Evolutionary conservation across 2,329 filamentous ascomycete genomes (phyloP).

Genomic region (Simplicillium sp.): DNA sequence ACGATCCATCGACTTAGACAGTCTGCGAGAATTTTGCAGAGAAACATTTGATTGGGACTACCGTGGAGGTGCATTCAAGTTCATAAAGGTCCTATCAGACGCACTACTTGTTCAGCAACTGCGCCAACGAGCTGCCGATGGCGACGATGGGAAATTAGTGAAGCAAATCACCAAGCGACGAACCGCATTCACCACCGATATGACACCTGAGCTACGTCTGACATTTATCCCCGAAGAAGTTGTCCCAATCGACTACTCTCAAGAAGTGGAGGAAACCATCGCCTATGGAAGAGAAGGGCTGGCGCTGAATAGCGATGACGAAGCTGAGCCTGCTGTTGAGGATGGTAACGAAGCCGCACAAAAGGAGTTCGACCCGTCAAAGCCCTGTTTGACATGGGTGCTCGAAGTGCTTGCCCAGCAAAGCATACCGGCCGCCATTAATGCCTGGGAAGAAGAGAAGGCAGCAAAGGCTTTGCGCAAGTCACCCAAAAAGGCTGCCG

Average conservation of each 20-base stretch:
- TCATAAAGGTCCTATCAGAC: constrained; percentile 71
- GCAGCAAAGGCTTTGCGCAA: constrained; percentile 12
- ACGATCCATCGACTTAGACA: constrained; percentile 22
- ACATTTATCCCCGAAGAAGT: constrained; percentile 68
- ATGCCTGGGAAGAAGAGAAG: constrained; percentile 17
- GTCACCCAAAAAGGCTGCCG: constrained; percentile 8
- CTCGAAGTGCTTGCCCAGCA: constrained; percentile 22
- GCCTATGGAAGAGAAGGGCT: constrained; percentile 41
- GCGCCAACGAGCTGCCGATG: constrained; percentile 10
- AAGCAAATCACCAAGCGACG: constrained; percentile 59
- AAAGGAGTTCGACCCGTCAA: constrained; percentile 54
- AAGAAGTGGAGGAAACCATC: constrained; percentile 57
- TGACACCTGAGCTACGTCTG: constrained; percentile 66
- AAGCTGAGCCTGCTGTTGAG: constrained; percentile 35
- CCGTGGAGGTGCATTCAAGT: constrained; percentile 70
- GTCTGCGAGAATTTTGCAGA: constrained; percentile 62
- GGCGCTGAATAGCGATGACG: constrained; percentile 58
- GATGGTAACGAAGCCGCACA: constrained; percentile 3
- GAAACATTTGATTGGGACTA: constrained; percentile 84
- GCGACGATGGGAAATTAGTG: constrained; percentile 40
- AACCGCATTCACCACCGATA: constrained; percentile 65
- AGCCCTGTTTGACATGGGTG: constrained; percentile 40
- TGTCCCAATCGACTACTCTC: constrained; percentile 66
- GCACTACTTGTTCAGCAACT: constrained; percentile 59
- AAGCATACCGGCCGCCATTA: constrained; percentile 14